Percentiles rank a stretch among this genome's conserved stretches.
phyloP scores from a whole-genome alignment of 345 rosid species.

The Reutealis trisperma region DNA sequence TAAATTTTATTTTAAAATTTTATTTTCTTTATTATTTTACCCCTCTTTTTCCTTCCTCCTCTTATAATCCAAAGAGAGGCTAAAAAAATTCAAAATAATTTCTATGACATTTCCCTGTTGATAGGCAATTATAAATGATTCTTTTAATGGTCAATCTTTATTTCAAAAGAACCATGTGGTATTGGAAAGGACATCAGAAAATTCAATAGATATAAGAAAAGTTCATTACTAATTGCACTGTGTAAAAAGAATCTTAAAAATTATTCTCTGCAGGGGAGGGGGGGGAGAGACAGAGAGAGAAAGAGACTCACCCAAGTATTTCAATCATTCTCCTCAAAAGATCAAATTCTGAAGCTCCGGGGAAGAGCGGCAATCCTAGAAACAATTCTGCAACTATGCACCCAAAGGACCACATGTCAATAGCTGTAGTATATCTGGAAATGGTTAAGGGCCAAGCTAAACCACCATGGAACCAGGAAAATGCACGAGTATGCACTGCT shows the following conservation, averaged over 20 bases:
- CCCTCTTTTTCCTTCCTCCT: no score
- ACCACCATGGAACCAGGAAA: slow-evolving; percentile 5
- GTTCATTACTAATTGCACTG: not conserved
- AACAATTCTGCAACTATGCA: slow-evolving; percentile 99
- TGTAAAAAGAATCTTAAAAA: not conserved
- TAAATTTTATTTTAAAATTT: no score
- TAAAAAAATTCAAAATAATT: no score
- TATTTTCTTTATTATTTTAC: no score
- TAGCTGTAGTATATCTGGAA: slow-evolving; percentile 88
- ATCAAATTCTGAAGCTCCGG: slow-evolving; percentile 99
- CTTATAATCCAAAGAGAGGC: no score
- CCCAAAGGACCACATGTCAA: slow-evolving; percentile 99
- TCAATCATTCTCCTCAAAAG: slow-evolving; percentile 85
- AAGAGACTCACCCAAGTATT: slow-evolving; percentile 76
- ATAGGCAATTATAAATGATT: no score
- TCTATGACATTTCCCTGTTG: no score
- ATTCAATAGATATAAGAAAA: not conserved
- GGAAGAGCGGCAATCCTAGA: slow-evolving; percentile 95
- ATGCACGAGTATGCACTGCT: not conserved
- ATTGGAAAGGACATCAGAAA: not conserved
- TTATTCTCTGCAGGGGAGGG: not conserved
- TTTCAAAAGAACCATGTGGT: not conserved
- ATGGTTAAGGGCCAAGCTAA: slow-evolving; percentile 42
- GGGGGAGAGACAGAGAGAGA: slow-evolving; percentile 9
- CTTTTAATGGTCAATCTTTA: no score